Base-by-base conservation (phyloP, 306 rosid genomes). In the Abrus pulchellus region DNA sequence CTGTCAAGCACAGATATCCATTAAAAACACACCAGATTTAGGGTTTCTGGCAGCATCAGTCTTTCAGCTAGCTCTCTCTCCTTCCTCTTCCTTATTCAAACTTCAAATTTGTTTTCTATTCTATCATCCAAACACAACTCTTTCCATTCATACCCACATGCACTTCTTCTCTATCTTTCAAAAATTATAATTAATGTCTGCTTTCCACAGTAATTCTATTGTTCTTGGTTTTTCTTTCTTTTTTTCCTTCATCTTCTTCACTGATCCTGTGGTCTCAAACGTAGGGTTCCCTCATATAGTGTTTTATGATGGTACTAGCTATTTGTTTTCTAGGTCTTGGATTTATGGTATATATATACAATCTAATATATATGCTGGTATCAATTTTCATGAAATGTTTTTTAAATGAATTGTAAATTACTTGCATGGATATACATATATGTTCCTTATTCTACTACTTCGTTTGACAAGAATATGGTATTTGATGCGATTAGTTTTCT, bases 21-120 rank as follows among this genome's bases (percentile, higher is more conserved):
- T 82, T 12, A 33, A 77, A 82, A 60, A 68, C 67, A 82, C 52
- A 33, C 43, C 79, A 34, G 72, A 76, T 29, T 85, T 82, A 85
- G 88, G 79, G 78, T 82, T 85, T 78, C 76, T 82, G 76, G 75
- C 81, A 72, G n/a, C 65, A 50, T 67, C 48, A 59, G 49, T 75
- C 62, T 80, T 44, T 3, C 33, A n/a, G 38, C 14, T 11, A 20
- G 20, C 14, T 49, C 56, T 52, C 30, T 63, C 68, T 36, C 57
- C 52, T 76, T 71, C 33, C 3, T 29, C 74, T 50, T 64, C 64
- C 44, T 49, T 59, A 10, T 60, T 76, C 78, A 34, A 75, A 40
- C 1, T 33, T 32, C 48, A 78, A 70, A 53, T 70, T 48, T 30
- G 9, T 70, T 5, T 47, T 78, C 82, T 48, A 20, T 59, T 57